Evolutionary conservation across 2,329 filamentous ascomycete genomes (phyloP), one percentile per base, ranked within the genome.

Genomic region (Fusarium sp.): DNA sequence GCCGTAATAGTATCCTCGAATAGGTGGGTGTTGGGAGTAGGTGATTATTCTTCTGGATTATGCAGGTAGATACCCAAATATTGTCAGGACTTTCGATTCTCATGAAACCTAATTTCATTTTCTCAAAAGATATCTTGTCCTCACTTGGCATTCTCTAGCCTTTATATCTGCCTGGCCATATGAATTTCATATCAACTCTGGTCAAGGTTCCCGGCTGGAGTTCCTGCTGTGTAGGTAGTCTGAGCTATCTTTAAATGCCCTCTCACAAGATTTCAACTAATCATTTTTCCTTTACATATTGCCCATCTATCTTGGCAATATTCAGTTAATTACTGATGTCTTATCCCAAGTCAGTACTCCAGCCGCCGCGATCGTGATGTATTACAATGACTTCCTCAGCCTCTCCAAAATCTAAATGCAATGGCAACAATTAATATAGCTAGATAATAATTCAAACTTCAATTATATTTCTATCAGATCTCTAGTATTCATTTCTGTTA

Each of bases 361-460:
- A 1, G 18, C 6, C 4, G 0, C 5, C 8, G 10, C 10, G 0
- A n/a, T n/a, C 11, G 4, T n/a, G 10, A 22, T 7, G 3, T 14
- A 38, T 17, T 14, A 2, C 4, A 3, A 26, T 0, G 2, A 3
- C 5, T 4, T 13, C 14, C 5, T 28, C 10, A 13, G 14, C 14
- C 14, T 28, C 24, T 12, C 6, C 1, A 17, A 17, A 17, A 1
- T 38, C 7, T 11, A 26, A 13, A 28, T 28, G 14, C 10, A 13
- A 9, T 7, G 0, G 5, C 13, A 22, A 17, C 18, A 2, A 9
- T 3, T 12, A 9, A 13, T 26, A 24, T 10, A 14, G 11, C 12
- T 3, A 51, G 5, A 20, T 3, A 51, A 51, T 14, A 12, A 52
- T 26, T 20, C 6, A 36, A 36, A 15, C 3, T 3, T 11, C 17